Percentiles rank a stretch among this genome's conserved stretches.
Conservation (phyloP, 2,329 filamentous ascomycete genomes). For the Clonostachys chloroleuca region DNA sequence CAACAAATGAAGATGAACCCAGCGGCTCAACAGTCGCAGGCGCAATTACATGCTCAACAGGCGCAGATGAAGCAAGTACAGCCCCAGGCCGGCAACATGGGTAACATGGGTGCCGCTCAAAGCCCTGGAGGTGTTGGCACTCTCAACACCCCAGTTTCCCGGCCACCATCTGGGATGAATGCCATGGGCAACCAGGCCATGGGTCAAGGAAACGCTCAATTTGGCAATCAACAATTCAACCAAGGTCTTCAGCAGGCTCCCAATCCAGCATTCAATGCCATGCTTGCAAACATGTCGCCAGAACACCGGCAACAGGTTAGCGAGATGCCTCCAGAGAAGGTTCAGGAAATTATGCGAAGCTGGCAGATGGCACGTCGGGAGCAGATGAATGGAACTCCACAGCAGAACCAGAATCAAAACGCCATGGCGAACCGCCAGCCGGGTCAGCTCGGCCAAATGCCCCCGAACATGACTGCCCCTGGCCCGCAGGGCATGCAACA, state of each 20-base stretch:
- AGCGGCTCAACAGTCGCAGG: conserved; percentile 24
- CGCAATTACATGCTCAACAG: conserved; percentile 32
- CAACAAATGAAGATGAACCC: conserved; percentile 30
- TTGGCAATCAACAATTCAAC: conserved; percentile 49
- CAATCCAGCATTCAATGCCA: conserved; percentile 31
- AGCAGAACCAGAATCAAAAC: conserved; percentile 16
- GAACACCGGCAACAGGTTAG: conserved; percentile 41
- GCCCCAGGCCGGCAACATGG: conserved; percentile 48
- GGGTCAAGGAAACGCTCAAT: conserved; percentile 38
- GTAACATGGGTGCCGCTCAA: conserved; percentile 45
- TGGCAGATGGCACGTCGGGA: conserved; percentile 36
- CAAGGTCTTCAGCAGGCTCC: conserved; percentile 43
- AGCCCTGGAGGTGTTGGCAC: conserved; percentile 53
- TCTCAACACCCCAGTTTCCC: conserved; percentile 45
- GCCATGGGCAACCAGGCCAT: conserved; percentile 35
- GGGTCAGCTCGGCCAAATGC: conserved; percentile 22
- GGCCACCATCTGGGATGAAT: conserved; percentile 37
- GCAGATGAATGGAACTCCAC: conserved; percentile 19
- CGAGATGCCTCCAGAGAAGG: conserved; percentile 40
- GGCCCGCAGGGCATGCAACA: conserved; percentile 21
- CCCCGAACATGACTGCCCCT: conserved; percentile 19
- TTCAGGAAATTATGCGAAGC: conserved; percentile 44
- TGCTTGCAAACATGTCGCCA: conserved; percentile 37
- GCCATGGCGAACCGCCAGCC: conserved; percentile 23
- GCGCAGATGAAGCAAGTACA: conserved; percentile 49